A percentile compares a stretch with the other conserved stretches of the same genome.
phyloP scores from a whole-genome alignment of 2,329 filamentous ascomycete species.

The Arachnomyces sp. region DNA sequence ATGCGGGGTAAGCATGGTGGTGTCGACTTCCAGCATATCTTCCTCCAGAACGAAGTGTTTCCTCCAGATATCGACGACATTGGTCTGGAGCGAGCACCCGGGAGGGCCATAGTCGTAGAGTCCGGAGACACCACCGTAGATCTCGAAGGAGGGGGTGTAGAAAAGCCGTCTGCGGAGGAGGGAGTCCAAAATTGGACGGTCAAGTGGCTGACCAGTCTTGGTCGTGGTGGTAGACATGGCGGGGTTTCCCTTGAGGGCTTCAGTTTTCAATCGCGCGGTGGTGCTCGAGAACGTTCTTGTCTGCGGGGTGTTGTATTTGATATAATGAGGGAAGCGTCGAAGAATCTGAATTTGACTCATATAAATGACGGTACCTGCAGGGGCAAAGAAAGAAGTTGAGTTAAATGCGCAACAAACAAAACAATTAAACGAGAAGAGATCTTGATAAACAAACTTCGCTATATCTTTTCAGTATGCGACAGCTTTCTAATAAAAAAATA shows the following conservation, averaged over 20 bases:
- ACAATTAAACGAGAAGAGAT: conserved; percentile 5
- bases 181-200: conserved; percentile 71
- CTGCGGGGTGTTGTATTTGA: conserved; percentile 19
- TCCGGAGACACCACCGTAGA: conserved; percentile 81
- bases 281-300: conserved; percentile 35
- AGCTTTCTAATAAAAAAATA: not conserved
- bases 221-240: conserved; percentile 61
- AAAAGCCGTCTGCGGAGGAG: conserved; percentile 84
- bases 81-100: conserved; percentile 75
- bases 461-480: not conserved
- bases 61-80: conserved; percentile 81
- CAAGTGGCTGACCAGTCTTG: conserved; percentile 81
- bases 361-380: conserved; percentile 15
- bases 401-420: conserved; percentile 11
- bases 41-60: conserved; percentile 91
- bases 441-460: conserved; percentile 1
- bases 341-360: conserved; percentile 33
- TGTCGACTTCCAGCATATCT: conserved; percentile 93
- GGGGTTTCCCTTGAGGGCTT: conserved; percentile 26
- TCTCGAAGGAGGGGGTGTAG: conserved; percentile 92
- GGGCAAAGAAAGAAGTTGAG: conserved; percentile 15
- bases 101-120: conserved; percentile 92
- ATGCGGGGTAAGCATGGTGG: conserved; percentile 85
- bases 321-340: conserved; percentile 29
- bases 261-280: conserved; percentile 22